Evolutionary conservation across 164 flowering plant species (phyloP).

Genomic region (Chimonanthus salicifolius): DNA sequence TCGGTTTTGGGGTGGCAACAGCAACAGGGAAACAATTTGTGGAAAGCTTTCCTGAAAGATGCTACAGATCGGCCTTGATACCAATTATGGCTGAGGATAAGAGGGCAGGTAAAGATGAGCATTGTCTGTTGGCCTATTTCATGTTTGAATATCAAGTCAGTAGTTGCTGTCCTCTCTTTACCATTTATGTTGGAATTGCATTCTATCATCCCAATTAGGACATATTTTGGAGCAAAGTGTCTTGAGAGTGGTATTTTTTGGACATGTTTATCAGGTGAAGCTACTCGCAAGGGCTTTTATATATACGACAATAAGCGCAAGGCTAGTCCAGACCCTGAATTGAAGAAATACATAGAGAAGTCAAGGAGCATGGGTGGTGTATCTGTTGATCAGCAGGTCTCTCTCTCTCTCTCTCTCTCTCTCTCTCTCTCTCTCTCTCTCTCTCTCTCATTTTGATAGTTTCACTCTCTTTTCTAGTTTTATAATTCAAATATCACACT

Average conservation of each 20-base stretch:
- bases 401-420: slow-evolving; percentile 17
- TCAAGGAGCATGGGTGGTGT: slow-evolving; percentile 68
- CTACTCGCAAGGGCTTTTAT: slow-evolving; percentile 75
- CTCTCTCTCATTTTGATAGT: too few relatives aligned
- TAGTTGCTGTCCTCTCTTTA: background rate
- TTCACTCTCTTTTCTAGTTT: too few relatives aligned
- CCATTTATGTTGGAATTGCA: background rate
- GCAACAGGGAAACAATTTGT: slow-evolving; percentile 74
- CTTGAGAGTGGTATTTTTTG: background rate
- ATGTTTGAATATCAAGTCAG: background rate
- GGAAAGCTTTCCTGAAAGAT: slow-evolving; percentile 65
- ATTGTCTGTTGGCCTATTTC: background rate
- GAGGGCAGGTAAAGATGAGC: slow-evolving; percentile 53
- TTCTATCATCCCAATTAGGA: background rate
- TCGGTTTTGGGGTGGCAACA: slow-evolving; percentile 87
- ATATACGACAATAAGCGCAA: slow-evolving; percentile 59
- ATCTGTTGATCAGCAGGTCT: slow-evolving; percentile 66
- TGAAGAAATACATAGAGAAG: slow-evolving; percentile 68
- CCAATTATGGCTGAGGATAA: slow-evolving; percentile 78
- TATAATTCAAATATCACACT: too few relatives aligned
- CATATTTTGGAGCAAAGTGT: background rate
- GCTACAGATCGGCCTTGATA: slow-evolving; percentile 64
- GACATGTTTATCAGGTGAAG: slow-evolving; percentile 56
- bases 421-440: background rate
- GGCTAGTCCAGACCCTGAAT: slow-evolving; percentile 73